Evolutionary conservation across 257 asterid species (phyloP).

Genomic region (Dorcoceras hygrometricum): DNA sequence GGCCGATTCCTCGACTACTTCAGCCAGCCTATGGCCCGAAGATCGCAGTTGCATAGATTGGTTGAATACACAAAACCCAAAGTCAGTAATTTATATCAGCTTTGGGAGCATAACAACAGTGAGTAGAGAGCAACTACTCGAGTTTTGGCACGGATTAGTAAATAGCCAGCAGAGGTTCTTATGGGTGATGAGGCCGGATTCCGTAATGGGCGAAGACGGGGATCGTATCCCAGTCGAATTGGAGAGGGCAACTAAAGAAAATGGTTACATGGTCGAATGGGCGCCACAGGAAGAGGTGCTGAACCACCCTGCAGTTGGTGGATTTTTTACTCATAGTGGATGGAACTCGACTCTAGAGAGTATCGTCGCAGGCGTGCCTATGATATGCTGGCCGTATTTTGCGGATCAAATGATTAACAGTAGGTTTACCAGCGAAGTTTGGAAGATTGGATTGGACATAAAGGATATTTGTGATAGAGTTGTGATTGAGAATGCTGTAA

Average conservation of each 20-base stretch:
- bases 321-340: slow-evolving; percentile 28
- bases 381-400: slow-evolving; percentile 29
- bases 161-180: slow-evolving; percentile 39
- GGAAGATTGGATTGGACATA: slow-evolving; percentile 29
- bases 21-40: slow-evolving; percentile 47
- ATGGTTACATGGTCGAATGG: slow-evolving; percentile 27
- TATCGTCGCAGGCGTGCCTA: slow-evolving; percentile 3
- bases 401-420: slow-evolving; percentile 29
- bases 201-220: background rate
- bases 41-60: slow-evolving; percentile 39
- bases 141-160: slow-evolving; percentile 46
- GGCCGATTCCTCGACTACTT: slow-evolving; percentile 1
- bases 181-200: slow-evolving; percentile 52
- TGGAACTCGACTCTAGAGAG: slow-evolving; percentile 30
- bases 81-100: slow-evolving; percentile 45
- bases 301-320: slow-evolving; percentile 18
- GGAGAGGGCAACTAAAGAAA: slow-evolving; percentile 15
- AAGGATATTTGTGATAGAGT: slow-evolving; percentile 29
- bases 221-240: slow-evolving; percentile 23
- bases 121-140: slow-evolving; percentile 28
- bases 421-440: slow-evolving; percentile 18
- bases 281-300: slow-evolving; percentile 32
- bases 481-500: slow-evolving; percentile 25
- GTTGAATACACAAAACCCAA: slow-evolving; percentile 36
- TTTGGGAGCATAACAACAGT: slow-evolving; percentile 44